phyloP scores from a whole-genome alignment of 805 yeast genomes.

The Starmerella etchellsii region DNA sequence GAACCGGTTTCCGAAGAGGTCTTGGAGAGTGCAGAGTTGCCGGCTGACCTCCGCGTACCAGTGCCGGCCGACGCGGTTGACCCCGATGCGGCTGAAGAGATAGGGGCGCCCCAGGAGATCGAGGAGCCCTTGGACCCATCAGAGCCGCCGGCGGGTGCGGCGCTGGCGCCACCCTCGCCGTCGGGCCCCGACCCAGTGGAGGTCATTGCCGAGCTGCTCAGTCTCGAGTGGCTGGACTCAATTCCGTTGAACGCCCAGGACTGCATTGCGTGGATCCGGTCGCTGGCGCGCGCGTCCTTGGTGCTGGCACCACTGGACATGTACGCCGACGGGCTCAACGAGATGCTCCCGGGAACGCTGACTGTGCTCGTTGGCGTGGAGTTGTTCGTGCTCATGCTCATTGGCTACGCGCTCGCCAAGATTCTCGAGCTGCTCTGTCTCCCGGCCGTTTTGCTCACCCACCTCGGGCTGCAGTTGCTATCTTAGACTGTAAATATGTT shows the following conservation, averaged over 20 bases:
- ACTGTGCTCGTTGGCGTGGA: constrained; percentile 6
- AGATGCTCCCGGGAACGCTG: background rate
- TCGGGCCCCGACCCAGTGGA: background rate
- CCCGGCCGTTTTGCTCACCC: constrained; percentile 8
- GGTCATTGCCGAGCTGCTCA: background rate
- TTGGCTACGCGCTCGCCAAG: constrained; percentile 1
- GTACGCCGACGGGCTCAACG: constrained; percentile 1
- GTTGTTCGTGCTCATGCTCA: constrained; percentile 13
- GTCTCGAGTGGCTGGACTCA: background rate
- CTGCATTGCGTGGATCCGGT: background rate
- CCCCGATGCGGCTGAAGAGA: background rate
- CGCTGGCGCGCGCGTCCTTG: constrained; percentile 3
- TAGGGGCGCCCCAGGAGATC: background rate
- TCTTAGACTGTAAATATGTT: background rate
- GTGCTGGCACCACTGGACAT: constrained; percentile 9
- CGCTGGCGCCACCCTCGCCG: background rate
- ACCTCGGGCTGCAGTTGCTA: background rate
- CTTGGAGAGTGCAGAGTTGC: background rate
- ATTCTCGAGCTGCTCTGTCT: constrained; percentile 3
- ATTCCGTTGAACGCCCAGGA: background rate
- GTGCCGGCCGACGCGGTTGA: background rate
- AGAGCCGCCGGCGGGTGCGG: background rate
- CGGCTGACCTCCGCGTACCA: background rate
- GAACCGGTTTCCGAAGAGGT: background rate
- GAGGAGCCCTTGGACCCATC: too few species aligned